A percentile compares a stretch with the other conserved stretches of the same genome.
These are phyloP conservation scores for Backusella circina DNA, from an alignment of 192 early-diverging fungal species.

Conservation along the genomic window DNA sequence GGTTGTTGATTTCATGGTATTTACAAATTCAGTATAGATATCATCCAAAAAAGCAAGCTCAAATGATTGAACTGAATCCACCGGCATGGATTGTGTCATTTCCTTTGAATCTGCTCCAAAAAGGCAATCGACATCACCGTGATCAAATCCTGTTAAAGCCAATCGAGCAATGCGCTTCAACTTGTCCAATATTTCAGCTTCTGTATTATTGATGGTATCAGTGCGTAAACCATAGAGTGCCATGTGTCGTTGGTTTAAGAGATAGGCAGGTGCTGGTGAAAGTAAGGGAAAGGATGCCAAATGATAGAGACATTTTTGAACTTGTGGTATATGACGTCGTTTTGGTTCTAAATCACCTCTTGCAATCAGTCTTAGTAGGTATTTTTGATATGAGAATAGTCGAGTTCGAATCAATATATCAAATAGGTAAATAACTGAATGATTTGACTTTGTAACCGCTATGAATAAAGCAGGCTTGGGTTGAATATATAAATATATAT, in stretches of 20 bases:
- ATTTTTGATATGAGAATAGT: constrained; percentile 57
- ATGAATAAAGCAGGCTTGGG: not conserved
- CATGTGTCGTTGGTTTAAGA: constrained; percentile 49
- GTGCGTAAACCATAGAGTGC: constrained; percentile 21
- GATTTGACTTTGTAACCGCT: not conserved
- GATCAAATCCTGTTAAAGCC: constrained; percentile 17
- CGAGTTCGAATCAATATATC: constrained; percentile 48
- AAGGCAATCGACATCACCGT: not conserved
- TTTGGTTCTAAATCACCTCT: constrained; percentile 45
- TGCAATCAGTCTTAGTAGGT: constrained; percentile 54
- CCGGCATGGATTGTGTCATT: constrained; percentile 37
- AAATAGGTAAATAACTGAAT: constrained; percentile 41
- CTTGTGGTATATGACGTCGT: constrained; percentile 30
- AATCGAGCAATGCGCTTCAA: constrained; percentile 15
- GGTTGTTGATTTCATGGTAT: constrained; percentile 39
- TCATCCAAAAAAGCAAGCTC: constrained; percentile 31
- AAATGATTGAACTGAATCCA: constrained; percentile 30
- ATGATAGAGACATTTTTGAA: constrained; percentile 42
- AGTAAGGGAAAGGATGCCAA: constrained; percentile 44
- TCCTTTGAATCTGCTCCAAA: constrained; percentile 30
- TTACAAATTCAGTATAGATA: constrained; percentile 22
- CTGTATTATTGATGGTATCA: constrained; percentile 5
- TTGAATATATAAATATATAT: not conserved
- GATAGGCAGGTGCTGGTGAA: constrained; percentile 26
- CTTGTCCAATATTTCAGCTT: not conserved